Conservation (phyloP, 371 early-diverging fungal genomes). For the Syncephalastrum monosporum region DNA sequence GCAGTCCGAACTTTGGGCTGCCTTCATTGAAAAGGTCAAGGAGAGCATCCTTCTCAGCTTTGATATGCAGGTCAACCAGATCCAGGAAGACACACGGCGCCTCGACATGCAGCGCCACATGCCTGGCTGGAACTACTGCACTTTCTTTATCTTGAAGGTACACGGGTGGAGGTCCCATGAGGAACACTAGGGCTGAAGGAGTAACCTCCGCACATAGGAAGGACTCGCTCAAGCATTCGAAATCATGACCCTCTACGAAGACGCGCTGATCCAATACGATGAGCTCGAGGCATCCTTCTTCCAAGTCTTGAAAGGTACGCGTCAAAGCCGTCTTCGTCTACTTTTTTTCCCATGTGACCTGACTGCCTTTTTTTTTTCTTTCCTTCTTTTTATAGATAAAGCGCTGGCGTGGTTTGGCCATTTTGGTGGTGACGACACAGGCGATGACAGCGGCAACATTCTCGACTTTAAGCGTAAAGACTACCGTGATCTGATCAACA, state of each 20-base stretch:
- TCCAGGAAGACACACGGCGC: conserved; percentile 87
- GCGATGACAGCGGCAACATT: conserved; percentile 87
- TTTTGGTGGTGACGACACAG: conserved; percentile 82
- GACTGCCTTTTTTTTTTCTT: not conserved
- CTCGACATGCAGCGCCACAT: conserved; percentile 87
- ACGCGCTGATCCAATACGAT: conserved; percentile 91
- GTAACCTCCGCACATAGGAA: conserved; percentile 47
- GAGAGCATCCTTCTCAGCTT: conserved; percentile 81
- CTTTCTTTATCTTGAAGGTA: conserved; percentile 88
- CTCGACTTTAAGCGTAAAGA: conserved; percentile 75
- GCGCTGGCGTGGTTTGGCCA: conserved; percentile 88
- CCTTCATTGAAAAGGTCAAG: conserved; percentile 73
- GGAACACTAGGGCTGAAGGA: not conserved
- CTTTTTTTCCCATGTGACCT: not conserved
- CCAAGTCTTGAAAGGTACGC: conserved; percentile 73
- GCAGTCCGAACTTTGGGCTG: conserved; percentile 76
- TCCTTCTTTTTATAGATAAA: conserved; percentile 54
- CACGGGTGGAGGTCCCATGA: too few species aligned
- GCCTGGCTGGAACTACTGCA: conserved; percentile 98
- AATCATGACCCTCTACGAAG: conserved; percentile 81
- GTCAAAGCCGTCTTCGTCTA: too few species aligned
- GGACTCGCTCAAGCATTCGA: conserved; percentile 85
- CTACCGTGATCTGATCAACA: conserved; percentile 84
- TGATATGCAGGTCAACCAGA: conserved; percentile 72
- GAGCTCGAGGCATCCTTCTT: conserved; percentile 93